Evolutionary conservation across 2,329 filamentous ascomycete species (phyloP).

Genomic region (Thelonectria olida): DNA sequence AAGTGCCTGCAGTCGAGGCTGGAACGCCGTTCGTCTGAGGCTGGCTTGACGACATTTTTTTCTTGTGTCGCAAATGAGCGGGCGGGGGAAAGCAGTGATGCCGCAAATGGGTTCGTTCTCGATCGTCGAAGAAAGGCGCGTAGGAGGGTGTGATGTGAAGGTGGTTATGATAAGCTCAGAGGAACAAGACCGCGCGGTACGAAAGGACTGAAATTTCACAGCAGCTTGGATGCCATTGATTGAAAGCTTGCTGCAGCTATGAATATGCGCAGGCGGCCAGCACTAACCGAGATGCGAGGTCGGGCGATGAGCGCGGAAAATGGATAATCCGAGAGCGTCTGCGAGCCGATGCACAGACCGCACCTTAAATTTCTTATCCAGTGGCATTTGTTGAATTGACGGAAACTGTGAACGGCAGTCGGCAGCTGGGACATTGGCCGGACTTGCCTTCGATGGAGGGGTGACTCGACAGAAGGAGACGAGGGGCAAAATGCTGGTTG

Average conservation of each 20-base stretch:
- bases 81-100: too few species aligned
- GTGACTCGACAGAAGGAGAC: conserved; percentile 1
- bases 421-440: conserved; percentile 1
- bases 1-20: conserved; percentile 49
- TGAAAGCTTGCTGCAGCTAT: not conserved
- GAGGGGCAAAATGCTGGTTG: conserved; percentile 40
- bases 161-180: too few species aligned
- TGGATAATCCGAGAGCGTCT: conserved; percentile 34
- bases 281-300: conserved; percentile 13
- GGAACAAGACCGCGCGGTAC: too few species aligned
- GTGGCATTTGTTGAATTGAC: conserved; percentile 30
- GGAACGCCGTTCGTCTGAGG: conserved; percentile 65
- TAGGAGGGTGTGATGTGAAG: conserved; percentile 4
- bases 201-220: not conserved
- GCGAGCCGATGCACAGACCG: conserved; percentile 42
- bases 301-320: conserved; percentile 12
- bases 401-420: conserved; percentile 8
- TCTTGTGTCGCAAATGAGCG: not conserved
- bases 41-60: conserved; percentile 48
- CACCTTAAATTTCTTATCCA: conserved; percentile 43
- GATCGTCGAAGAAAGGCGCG: not conserved
- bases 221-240: conserved; percentile 6
- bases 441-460: conserved; percentile 29
- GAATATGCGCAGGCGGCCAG: not conserved
- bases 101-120: not conserved